Base-by-base conservation (phyloP, 2,329 filamentous ascomycete species). In the Neofusicoccum parvum region DNA sequence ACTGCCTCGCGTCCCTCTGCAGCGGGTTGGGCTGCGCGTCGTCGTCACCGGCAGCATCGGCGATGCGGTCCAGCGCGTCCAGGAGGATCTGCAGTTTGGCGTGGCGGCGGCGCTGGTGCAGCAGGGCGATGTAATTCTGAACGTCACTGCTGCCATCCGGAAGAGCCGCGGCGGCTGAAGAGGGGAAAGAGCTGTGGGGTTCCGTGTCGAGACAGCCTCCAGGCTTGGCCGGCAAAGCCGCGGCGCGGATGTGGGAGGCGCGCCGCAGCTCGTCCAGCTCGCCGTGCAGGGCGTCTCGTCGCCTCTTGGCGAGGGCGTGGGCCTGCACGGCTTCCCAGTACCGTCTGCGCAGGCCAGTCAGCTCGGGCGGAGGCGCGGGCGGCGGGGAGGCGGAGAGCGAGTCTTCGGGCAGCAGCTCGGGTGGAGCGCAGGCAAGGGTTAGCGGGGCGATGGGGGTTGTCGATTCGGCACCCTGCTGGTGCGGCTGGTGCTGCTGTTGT, bases 51-150 rank as follows among this genome's bases (percentile, higher is more conserved):
- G 27, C 27, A 32, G 71, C 69, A 62, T 70, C 70, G n/a, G 76
- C 59, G 15, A 79, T 41, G 46, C 73, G 75, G 20, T 80, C 76
- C 5, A 85, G 69, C 51, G 81, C 79, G 27, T 79, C 75, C 58
- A 82, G 78, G 37, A 84, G 80, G 17, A 83, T 75, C 58, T 81
- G 78, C 2, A 85, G 72, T 66, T 82, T 82, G 54, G 76, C 74
- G 68, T 79, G 76, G n/a, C 76, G 78, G 15, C 78, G 77, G 41
- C 80, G 80, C 66, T 82, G 80, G 45, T 77, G 80, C 23, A 84
- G 75, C 17, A 85, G 74, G 20, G 73, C 67, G 14, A 83, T 73
- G 68, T 85, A 84, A 45, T 75, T 50, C 14, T 56, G 39, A 32
- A 37, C 17, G 34, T 48, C 56, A 15, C 41, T 23, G n/a, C 11